Conservation (phyloP, 805 yeast species). For the Spathaspora boniae region DNA sequence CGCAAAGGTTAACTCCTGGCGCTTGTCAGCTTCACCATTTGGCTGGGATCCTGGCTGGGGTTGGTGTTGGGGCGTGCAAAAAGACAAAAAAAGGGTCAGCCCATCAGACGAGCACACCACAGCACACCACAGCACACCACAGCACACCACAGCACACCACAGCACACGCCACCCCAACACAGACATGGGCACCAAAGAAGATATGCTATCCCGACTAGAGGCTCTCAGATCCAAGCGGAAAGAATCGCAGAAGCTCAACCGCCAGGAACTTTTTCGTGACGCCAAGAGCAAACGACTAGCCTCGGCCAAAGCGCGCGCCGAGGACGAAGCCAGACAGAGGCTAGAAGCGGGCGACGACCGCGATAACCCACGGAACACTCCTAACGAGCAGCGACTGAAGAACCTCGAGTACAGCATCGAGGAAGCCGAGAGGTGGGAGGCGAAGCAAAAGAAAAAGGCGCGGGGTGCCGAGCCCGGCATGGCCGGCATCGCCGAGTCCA, state of each 20-base stretch:
- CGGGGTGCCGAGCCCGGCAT: conserved; percentile 49
- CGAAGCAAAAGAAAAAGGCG: conserved; percentile 24
- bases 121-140: no score
- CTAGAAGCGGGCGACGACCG: conserved; percentile 29
- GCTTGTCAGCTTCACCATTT: no score
- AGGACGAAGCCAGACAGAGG: conserved; percentile 24
- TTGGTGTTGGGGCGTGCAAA: no score
- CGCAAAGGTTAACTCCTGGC: no score
- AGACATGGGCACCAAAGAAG: no score
- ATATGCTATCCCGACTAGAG: conserved; percentile 10
- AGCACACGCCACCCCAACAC: not conserved
- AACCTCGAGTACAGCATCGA: conserved; percentile 43
- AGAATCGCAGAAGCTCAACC: conserved; percentile 16
- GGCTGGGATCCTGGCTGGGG: no score
- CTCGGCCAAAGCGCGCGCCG: conserved; percentile 11
- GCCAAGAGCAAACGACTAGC: conserved; percentile 13
- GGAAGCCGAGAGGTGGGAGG: conserved; percentile 64
- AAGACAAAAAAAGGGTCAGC: no score
- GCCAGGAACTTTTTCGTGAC: conserved; percentile 16
- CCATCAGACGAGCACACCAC: no score
- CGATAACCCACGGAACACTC: no score
- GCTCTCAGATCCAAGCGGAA: conserved; percentile 16
- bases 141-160: no score
- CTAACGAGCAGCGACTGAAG: conserved; percentile 1
- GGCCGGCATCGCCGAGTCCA: conserved; percentile 53